Evolutionary conservation across 257 asterid genomes (phyloP).

Genomic region (Jasminum sambac): DNA sequence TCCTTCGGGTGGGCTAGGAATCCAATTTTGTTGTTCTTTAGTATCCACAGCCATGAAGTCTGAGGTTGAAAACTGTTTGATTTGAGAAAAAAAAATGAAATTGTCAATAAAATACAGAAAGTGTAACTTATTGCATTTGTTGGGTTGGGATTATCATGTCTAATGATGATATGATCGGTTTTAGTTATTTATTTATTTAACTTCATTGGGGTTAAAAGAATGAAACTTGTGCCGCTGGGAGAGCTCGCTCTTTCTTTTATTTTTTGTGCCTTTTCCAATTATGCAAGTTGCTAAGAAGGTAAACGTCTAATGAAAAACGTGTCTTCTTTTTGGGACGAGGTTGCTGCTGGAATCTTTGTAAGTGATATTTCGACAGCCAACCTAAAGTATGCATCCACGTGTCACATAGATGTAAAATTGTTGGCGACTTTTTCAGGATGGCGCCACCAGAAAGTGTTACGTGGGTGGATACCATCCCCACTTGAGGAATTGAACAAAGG

Average conservation of each 20-base stretch:
- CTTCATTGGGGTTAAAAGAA: background rate
- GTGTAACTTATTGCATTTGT: background rate
- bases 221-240: too few species aligned
- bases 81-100: slow-evolving; percentile 17
- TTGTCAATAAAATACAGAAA: slow-evolving; percentile 11
- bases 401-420: too few species aligned
- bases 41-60: slow-evolving; percentile 15
- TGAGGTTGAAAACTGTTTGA: slow-evolving; percentile 34
- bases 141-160: background rate
- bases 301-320: background rate
- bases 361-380: background rate
- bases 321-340: too few species aligned
- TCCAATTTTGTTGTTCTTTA: slow-evolving; percentile 35
- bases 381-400: too few species aligned
- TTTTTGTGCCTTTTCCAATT: background rate
- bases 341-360: too few species aligned
- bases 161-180: background rate
- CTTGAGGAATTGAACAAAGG: too few species aligned
- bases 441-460: too few species aligned
- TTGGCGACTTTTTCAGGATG: too few species aligned
- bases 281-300: background rate
- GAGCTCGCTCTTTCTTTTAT: too few species aligned
- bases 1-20: slow-evolving; percentile 7
- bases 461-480: too few species aligned
- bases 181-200: background rate